These are phyloP conservation scores for Ganoderma leucocontextum DNA, from an alignment of 1,284 basidiomycete genomes.

Conservation along the genomic window DNA sequence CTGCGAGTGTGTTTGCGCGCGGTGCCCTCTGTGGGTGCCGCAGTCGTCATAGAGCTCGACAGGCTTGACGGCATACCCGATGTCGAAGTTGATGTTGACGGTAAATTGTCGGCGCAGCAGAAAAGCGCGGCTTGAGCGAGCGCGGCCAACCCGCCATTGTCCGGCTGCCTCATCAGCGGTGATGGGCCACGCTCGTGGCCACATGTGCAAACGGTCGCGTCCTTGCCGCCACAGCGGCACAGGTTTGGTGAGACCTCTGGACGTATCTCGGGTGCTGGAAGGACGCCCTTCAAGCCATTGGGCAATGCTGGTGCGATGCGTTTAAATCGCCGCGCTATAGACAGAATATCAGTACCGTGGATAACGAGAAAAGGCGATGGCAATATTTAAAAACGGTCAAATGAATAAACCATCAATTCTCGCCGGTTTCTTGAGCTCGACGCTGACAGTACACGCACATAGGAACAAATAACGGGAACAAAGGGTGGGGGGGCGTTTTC, in stretches of 20 bases:
- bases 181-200: slow-evolving; percentile 23
- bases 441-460: too few relatives aligned
- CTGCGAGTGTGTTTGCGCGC: slow-evolving; percentile 25
- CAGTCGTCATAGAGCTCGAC: not conserved
- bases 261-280: slow-evolving; percentile 20
- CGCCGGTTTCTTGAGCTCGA: too few relatives aligned
- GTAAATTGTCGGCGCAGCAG: slow-evolving; percentile 41
- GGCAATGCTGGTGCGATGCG: slow-evolving; percentile 43
- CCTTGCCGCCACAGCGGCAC: slow-evolving; percentile 60
- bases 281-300: slow-evolving; percentile 38
- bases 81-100: slow-evolving; percentile 15
- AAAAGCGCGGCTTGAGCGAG: slow-evolving; percentile 61
- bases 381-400: too few relatives aligned
- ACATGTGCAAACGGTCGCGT: slow-evolving; percentile 65
- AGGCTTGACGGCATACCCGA: not conserved
- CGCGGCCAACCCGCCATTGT: slow-evolving; percentile 48
- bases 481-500: not conserved
- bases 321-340: slow-evolving; percentile 35
- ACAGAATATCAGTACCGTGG: not conserved
- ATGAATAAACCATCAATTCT: too few relatives aligned
- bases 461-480: too few relatives aligned
- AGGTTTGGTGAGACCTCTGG: slow-evolving; percentile 53
- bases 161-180: not conserved
- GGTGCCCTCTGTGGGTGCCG: slow-evolving; percentile 3
- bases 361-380: not conserved